phyloP scores from a whole-genome alignment of 148 eudicot species.

The Amaranthus palmeri region DNA sequence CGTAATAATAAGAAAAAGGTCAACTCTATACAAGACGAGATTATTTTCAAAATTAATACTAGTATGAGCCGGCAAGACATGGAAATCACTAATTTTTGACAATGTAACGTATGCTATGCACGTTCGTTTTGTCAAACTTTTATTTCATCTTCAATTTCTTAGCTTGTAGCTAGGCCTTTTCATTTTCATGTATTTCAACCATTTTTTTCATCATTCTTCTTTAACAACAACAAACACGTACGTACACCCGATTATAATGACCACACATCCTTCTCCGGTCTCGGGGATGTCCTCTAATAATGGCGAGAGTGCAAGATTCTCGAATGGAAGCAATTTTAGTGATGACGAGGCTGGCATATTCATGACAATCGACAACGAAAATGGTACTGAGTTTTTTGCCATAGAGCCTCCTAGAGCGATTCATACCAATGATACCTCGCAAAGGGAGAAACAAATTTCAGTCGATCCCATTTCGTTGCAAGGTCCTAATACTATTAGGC shows the following conservation, averaged over 20 bases:
- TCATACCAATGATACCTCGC: constrained; percentile 23
- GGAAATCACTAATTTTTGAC: constrained; percentile 10
- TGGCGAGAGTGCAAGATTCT: constrained; percentile 24
- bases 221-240: background rate
- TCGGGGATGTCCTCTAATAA: constrained; percentile 11
- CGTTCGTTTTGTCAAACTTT: constrained; percentile 9
- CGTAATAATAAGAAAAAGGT: background rate
- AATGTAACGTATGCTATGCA: constrained; percentile 8
- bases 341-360: constrained; percentile 32
- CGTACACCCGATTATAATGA: background rate
- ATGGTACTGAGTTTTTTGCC: constrained; percentile 32
- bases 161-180: background rate
- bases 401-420: constrained; percentile 31
- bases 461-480: constrained; percentile 74
- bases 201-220: background rate
- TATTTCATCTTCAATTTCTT: background rate
- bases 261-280: constrained; percentile 3
- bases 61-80: constrained; percentile 27
- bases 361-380: constrained; percentile 31
- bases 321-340: constrained; percentile 24
- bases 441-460: constrained; percentile 64
- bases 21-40: background rate
- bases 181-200: background rate
- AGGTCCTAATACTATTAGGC: constrained; percentile 30
- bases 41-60: background rate